phyloP scores from a whole-genome alignment of 1,284 basidiomycete genomes.

The Sporisorium graminicola region DNA sequence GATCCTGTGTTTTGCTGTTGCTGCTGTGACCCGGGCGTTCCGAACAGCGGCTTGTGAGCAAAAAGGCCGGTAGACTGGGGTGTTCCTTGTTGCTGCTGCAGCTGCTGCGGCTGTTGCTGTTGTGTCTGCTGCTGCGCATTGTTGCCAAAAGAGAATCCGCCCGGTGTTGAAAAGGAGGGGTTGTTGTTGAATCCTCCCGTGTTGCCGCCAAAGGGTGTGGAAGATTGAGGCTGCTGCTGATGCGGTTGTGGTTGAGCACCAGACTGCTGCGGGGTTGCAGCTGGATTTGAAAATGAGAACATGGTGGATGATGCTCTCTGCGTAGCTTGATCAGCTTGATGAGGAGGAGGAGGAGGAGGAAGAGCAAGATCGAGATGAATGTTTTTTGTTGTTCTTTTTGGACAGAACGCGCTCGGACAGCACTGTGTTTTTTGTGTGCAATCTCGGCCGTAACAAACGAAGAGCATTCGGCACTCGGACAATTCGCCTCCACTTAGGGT shows the following conservation, averaged over 20 bases:
- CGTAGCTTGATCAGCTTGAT: not conserved
- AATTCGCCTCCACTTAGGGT: slow-evolving; percentile 8
- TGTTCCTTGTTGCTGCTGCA: slow-evolving; percentile 26
- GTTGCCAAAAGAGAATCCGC: slow-evolving; percentile 44
- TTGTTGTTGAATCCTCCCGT: slow-evolving; percentile 33
- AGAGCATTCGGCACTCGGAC: not conserved
- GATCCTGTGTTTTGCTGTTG: slow-evolving; percentile 30
- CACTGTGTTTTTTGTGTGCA: not conserved
- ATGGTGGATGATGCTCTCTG: slow-evolving; percentile 5
- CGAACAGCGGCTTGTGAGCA: slow-evolving; percentile 53
- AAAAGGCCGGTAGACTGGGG: slow-evolving; percentile 29
- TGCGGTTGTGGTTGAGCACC: slow-evolving; percentile 35
- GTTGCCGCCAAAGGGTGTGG: slow-evolving; percentile 30
- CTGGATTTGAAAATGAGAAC: slow-evolving; percentile 41
- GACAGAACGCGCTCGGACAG: slow-evolving; percentile 24
- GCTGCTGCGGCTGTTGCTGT: slow-evolving; percentile 28
- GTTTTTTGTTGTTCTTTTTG: slow-evolving; percentile 14
- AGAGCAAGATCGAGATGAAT: not conserved
- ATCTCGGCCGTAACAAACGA: slow-evolving; percentile 26
- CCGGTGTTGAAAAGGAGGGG: slow-evolving; percentile 25
- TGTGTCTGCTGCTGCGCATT: slow-evolving; percentile 14
- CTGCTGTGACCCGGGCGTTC: slow-evolving; percentile 39
- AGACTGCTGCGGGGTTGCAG: slow-evolving; percentile 33
- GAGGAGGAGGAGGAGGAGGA: not conserved
- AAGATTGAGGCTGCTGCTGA: slow-evolving; percentile 31